A percentile compares a stretch with the other conserved stretches of the same genome.
Conservation (phyloP, 83 land plant species). For the Isoetes engelmannii region DNA sequence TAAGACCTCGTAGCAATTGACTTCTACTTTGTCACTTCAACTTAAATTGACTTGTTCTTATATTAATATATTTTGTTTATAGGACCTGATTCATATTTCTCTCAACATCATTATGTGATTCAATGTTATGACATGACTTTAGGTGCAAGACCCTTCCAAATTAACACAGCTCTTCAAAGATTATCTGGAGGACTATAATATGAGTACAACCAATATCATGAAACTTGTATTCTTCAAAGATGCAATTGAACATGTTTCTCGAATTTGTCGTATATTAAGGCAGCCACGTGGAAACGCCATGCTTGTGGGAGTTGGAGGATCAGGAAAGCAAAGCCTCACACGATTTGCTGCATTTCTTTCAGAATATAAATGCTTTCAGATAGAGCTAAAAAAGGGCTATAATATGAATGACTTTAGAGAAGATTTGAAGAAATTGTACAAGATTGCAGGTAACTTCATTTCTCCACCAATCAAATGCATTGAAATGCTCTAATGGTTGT, state of each 20-base stretch:
- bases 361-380: constrained; percentile 35
- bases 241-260: constrained; percentile 32
- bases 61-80: no score
- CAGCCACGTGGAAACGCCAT: constrained; percentile 41
- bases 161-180: constrained; percentile 32
- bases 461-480: no score
- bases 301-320: constrained; percentile 41
- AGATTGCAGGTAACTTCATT: constrained; percentile 23
- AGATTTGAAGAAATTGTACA: constrained; percentile 30
- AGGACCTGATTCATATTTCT: no score
- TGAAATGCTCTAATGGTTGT: no score
- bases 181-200: constrained; percentile 36
- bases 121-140: background rate
- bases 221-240: constrained; percentile 36
- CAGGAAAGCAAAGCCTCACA: constrained; percentile 37
- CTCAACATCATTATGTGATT: no score
- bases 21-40: no score
- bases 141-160: constrained; percentile 25
- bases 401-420: constrained; percentile 29
- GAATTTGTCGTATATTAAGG: constrained; percentile 27
- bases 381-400: constrained; percentile 36
- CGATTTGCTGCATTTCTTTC: constrained; percentile 31
- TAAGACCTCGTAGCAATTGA: no score
- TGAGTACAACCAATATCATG: constrained; percentile 36
- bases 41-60: no score